Evolutionary conservation across 2,329 filamentous ascomycete genomes (phyloP).

Genomic region (Exophiala xenobiotica): DNA sequence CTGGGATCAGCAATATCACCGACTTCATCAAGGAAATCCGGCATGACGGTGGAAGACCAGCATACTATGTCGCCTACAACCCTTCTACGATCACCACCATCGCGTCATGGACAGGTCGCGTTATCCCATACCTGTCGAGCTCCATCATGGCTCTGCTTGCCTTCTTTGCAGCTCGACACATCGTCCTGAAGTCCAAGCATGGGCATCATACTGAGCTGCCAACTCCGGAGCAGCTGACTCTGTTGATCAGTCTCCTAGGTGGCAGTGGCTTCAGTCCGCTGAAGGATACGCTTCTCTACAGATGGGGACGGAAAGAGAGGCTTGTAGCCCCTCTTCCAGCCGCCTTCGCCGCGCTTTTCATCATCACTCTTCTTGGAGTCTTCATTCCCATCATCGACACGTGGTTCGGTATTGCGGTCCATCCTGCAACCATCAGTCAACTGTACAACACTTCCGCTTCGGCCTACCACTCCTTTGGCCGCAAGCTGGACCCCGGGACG

Average conservation of each 20-base stretch:
- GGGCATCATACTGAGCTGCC: conserved; percentile 9
- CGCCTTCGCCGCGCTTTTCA: conserved; percentile 8
- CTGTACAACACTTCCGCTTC: conserved; percentile 1
- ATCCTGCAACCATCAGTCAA: conserved; percentile 7
- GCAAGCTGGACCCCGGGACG: background rate
- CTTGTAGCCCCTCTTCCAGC: conserved; percentile 14
- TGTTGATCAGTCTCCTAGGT: conserved; percentile 8
- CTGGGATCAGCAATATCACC: background rate
- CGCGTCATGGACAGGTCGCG: conserved; percentile 17
- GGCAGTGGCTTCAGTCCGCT: conserved; percentile 12
- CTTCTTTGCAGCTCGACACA: conserved; percentile 18
- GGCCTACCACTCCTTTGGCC: background rate
- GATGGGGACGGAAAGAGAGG: conserved; percentile 6
- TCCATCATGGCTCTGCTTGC: conserved; percentile 18
- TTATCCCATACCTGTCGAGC: conserved; percentile 20
- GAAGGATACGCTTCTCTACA: conserved; percentile 7
- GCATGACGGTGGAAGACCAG: conserved; percentile 15
- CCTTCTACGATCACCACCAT: conserved; percentile 21
- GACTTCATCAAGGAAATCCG: background rate
- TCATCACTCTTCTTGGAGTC: conserved; percentile 9
- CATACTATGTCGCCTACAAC: conserved; percentile 22
- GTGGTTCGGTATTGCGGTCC: conserved; percentile 16
- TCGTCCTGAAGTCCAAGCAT: conserved; percentile 15
- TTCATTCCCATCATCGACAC: conserved; percentile 11
- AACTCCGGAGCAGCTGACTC: conserved; percentile 9